phyloP scores from a whole-genome alignment of 2,329 filamentous ascomycete species.

The Magnaporthiopsis rhizophila region DNA sequence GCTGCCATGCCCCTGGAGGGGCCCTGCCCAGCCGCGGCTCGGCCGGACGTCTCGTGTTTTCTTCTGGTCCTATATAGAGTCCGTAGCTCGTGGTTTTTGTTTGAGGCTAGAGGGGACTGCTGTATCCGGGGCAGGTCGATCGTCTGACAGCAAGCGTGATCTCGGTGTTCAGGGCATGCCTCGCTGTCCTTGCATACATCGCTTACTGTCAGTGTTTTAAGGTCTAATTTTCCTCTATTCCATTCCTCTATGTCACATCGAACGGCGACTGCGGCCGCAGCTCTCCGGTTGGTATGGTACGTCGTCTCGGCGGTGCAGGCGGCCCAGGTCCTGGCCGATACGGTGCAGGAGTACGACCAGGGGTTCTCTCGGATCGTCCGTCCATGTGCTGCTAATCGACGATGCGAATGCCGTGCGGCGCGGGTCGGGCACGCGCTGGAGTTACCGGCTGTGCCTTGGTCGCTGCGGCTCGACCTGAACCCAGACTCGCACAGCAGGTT shows the following conservation, averaged over 20 bases:
- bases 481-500: conserved; percentile 8
- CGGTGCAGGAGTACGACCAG: conserved; percentile 1
- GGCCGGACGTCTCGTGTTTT: not conserved
- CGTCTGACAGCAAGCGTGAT: not conserved
- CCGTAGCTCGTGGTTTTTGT: not conserved
- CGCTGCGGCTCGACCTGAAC: conserved; percentile 1
- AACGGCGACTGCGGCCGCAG: too few species aligned
- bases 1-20: too few species aligned
- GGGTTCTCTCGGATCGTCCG: conserved; percentile 7
- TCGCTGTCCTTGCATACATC: not conserved
- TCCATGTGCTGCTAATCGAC: conserved; percentile 5
- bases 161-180: too few species aligned
- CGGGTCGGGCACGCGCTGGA: not conserved
- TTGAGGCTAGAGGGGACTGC: too few species aligned
- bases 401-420: conserved; percentile 7
- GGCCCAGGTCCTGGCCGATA: not conserved
- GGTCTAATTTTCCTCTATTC: not conserved
- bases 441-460: conserved; percentile 7
- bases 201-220: too few species aligned
- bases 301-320: not conserved
- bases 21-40: too few species aligned
- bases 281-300: not conserved
- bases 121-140: not conserved
- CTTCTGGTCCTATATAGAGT: too few species aligned
- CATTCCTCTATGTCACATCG: too few species aligned